A percentile compares a stretch with the other conserved stretches of the same genome.
phyloP scores from a whole-genome alignment of 2,329 filamentous ascomycete species.

The Claviceps capensis region DNA sequence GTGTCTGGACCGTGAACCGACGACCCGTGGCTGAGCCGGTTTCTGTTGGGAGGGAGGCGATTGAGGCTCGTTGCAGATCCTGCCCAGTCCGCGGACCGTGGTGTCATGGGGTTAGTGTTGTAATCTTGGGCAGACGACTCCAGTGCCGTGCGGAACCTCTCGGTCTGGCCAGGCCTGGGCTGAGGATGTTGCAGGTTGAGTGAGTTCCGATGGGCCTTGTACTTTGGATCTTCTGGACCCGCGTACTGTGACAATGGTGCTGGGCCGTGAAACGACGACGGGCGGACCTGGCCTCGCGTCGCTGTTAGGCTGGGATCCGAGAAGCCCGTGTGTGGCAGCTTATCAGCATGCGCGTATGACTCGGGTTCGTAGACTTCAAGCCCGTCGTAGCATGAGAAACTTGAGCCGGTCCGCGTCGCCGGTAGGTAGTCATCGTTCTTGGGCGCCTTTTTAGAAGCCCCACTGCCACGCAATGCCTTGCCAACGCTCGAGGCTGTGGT shows the following conservation, averaged over 20 bases:
- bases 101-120: conserved; percentile 46
- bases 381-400: conserved; percentile 51
- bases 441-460: conserved; percentile 39
- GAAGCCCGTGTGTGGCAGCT: conserved; percentile 38
- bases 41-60: conserved; percentile 32
- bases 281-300: conserved; percentile 1
- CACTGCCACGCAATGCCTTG: conserved; percentile 59
- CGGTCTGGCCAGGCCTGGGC: conserved; percentile 58
- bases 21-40: conserved; percentile 35
- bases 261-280: conserved; percentile 2
- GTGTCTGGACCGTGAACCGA: conserved; percentile 19
- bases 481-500: conserved; percentile 83
- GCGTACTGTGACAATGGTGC: conserved; percentile 38
- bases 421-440: conserved; percentile 44
- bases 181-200: conserved; percentile 70
- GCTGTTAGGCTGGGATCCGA: conserved; percentile 35
- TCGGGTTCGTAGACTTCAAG: conserved; percentile 35
- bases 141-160: conserved; percentile 59
- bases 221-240: conserved; percentile 57
- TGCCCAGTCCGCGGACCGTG: conserved; percentile 47
- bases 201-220: conserved; percentile 69
- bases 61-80: conserved; percentile 46
- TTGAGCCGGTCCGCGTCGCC: conserved; percentile 66
- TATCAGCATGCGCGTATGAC: conserved; percentile 45
- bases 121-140: conserved; percentile 61